Base-by-base conservation (phyloP, 2,329 filamentous ascomycete species). In the Myriosclerotinia curreyana region DNA sequence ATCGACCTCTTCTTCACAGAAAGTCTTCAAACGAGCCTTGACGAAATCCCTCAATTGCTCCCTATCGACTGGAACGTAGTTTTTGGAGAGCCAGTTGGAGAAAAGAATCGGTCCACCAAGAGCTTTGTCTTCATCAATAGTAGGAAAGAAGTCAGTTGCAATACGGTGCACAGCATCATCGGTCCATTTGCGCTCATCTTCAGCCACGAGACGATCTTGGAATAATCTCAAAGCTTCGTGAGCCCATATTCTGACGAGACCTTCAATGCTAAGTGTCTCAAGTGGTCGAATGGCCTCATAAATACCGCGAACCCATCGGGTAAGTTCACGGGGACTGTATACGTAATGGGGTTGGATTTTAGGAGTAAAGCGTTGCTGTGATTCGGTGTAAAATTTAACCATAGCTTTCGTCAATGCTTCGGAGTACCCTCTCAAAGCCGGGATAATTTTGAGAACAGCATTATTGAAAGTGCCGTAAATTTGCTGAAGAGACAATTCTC, bases 381-480 rank as follows among this genome's bases (percentile, higher is more conserved):
- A 99, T 75, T 96, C 92, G 36, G 96, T 80, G 73, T 98, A 99
- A 74, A 99, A 90, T 70, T 91, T 89, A 50, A 99, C 96, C 95
- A 99, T 99, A 25, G 96, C 91, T 74, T 93, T 93, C 0, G 95
- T 99, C 66, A 99, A 86, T 15, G 92, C 85, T 65, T 98, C 95
- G 0, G 95, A 88, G 75, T 98, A 98, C 53, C 96, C 96, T 70
- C 95, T 90, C n/a, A 99, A 81, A 17, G 92, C 87, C 1, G 95
- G 94, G 59, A 99, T 89, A 67, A 99, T 95, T 82, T 99, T 99
- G 74, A 99, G 88, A 51, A 99, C 87, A 12, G 96, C 95, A 63
- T 85, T 90, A 75, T 96, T 99, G 84, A 99, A 99, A 0, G 96
- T 98, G 71, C 96, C 95, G 75, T 99, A 99, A 70, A 99, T 99